Percentiles rank a stretch among this genome's conserved stretches.
These are phyloP conservation scores for Gracilaria caudata DNA, from an alignment of 23 red algal species.

Conservation along the genomic window DNA sequence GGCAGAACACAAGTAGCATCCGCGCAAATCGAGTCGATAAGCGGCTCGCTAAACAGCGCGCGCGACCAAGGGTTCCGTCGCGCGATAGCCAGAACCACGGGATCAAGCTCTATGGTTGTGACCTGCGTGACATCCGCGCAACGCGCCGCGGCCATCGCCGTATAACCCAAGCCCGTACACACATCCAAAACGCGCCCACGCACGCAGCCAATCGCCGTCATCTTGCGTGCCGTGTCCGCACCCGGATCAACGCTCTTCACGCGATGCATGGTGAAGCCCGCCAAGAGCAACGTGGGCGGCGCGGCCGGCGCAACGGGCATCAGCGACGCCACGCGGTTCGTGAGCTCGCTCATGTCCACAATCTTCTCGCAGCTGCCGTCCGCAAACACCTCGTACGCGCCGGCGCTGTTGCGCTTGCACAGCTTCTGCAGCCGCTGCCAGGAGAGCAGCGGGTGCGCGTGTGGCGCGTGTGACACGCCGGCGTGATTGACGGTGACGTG, in stretches of 20 bases:
- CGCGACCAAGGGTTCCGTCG: constrained; percentile 74
- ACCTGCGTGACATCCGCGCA: neutral
- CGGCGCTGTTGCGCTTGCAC: constrained; percentile 29
- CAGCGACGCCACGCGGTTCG: constrained; percentile 49
- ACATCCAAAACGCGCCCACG: constrained; percentile 64
- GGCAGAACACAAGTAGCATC: constrained; percentile 50
- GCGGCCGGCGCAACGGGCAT: constrained; percentile 28
- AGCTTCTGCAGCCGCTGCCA: constrained; percentile 58
- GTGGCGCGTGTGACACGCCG: constrained; percentile 10
- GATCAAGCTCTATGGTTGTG: constrained; percentile 71
- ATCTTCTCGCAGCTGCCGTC: constrained; percentile 44
- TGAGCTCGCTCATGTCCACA: constrained; percentile 32
- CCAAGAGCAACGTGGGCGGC: constrained; percentile 66
- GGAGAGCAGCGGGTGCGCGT: constrained; percentile 10
- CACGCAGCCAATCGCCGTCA: constrained; percentile 20
- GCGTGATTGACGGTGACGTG: neutral
- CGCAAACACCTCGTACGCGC: constrained; percentile 56
- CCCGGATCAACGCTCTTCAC: constrained; percentile 39
- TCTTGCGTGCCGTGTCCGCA: constrained; percentile 54
- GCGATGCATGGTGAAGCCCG: constrained; percentile 81
- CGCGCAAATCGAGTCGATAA: neutral
- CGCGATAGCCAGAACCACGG: constrained; percentile 30
- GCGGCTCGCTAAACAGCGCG: neutral
- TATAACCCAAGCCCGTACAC: constrained; percentile 83
- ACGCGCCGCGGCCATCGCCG: constrained; percentile 54